Evolutionary conservation across 1,139 yeast species (phyloP), one percentile per base, ranked within the genome.

Genomic region (Saccharomyces pastorianus): DNA sequence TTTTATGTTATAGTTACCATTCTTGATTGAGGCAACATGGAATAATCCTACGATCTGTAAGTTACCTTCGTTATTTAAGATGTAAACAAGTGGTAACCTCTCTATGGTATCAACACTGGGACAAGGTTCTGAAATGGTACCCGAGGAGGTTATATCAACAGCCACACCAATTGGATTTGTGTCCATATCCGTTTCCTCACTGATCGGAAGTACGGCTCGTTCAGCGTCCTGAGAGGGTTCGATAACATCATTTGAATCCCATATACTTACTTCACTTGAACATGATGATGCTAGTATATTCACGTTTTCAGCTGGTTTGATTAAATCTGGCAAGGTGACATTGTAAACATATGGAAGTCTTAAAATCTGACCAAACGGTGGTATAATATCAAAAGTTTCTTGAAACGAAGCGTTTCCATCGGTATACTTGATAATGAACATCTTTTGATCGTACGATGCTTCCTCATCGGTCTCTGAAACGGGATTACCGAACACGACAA

Each of bases 181-280:
- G 64, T 88, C 96, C 51, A 81, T 85, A 42, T 79, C 81, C 0
- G 83, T 71, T 1, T 77, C 84, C 14, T 80, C 83, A 64, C 80
- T 80, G 59, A 88, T 73, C 0, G 96, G 96, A 59, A 88, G 74
- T 11, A 80, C 78, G 0, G 96, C 93, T 52, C 87, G 76, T 59
- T 81, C 81, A 2, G 83, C 74, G 63, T 89, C 96, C 61, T 85
- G 87, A 3, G 78, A 69, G 25, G 84, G 82, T 38, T 71, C 47
- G 76, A 67, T 14, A 68, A 63, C 62, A n/a, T 63, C 62, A 1
- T 53, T 48, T 2, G 69, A 70, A 1, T 66, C 61, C 20, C 76
- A 56, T 0, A 84, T 62, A 0, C 82, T 71, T 7, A 85, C 64
- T 55, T 86, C 93, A 2, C 85, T 77, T 0, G 93, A 81, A 34